These are phyloP conservation scores for Lepiota venenata DNA, from an alignment of 768 basidiomycete genomes.

Conservation along the genomic window DNA sequence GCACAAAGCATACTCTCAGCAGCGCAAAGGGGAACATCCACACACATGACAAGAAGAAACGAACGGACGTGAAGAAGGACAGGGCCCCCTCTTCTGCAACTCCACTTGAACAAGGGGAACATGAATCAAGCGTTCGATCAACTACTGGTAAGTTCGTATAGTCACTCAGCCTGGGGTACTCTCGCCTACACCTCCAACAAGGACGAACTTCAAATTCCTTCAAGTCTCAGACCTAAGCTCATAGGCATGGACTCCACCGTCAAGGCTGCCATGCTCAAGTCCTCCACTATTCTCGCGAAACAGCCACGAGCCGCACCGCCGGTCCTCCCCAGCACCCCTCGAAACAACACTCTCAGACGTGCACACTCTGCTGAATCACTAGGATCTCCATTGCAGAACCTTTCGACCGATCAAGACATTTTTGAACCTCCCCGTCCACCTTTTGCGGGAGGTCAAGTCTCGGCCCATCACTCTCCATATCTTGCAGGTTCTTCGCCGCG, in stretches of 20 bases:
- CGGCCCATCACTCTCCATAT: slow-evolving; percentile 38
- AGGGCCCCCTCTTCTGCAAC: slow-evolving; percentile 24
- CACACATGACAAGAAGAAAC: slow-evolving; percentile 44
- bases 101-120: slow-evolving; percentile 27
- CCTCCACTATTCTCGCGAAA: slow-evolving; percentile 62
- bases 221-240: slow-evolving; percentile 73
- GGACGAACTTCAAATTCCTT: slow-evolving; percentile 90
- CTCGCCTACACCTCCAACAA: slow-evolving; percentile 23
- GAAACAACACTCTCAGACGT: slow-evolving; percentile 50
- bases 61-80: slow-evolving; percentile 23
- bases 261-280: slow-evolving; percentile 90
- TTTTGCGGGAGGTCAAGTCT: slow-evolving; percentile 33
- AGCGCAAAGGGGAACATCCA: slow-evolving; percentile 31
- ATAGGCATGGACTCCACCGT: slow-evolving; percentile 79
- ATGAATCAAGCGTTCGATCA: slow-evolving; percentile 77
- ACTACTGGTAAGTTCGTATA: slow-evolving; percentile 57
- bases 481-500: slow-evolving; percentile 32
- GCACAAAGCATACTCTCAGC: slow-evolving; percentile 27
- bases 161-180: background rate
- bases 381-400: slow-evolving; percentile 46
- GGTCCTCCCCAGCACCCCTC: slow-evolving; percentile 44
- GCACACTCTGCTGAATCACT: slow-evolving; percentile 75
- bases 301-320: slow-evolving; percentile 27
- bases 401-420: slow-evolving; percentile 33
- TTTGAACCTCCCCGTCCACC: slow-evolving; percentile 33